Percentiles rank a stretch among this genome's conserved stretches.
These are phyloP conservation scores for Cicer yamashitae DNA, from an alignment of 306 rosid species.

Conservation along the genomic window DNA sequence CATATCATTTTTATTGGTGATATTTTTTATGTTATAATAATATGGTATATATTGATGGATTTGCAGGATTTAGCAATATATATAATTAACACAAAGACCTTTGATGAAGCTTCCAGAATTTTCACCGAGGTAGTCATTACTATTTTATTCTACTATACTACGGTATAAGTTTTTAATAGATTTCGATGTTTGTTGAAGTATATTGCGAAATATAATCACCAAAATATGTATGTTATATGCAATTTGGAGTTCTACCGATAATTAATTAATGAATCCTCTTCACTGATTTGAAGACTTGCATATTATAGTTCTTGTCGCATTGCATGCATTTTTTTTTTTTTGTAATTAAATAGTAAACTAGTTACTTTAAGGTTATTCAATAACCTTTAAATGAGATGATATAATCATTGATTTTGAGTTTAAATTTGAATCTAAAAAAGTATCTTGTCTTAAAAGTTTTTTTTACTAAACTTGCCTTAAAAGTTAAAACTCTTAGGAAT, in stretches of 20 bases:
- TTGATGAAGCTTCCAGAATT: constrained; percentile 71
- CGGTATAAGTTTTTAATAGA: background rate
- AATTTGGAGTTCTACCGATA: background rate
- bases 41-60: background rate
- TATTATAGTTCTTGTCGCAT: background rate
- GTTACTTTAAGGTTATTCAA: too few species aligned
- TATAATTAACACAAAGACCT: constrained; percentile 56
- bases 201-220: background rate
- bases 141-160: background rate
- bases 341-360: too few species aligned
- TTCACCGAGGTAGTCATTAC: constrained; percentile 65
- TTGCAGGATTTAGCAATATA: constrained; percentile 67
- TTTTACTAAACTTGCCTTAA: too few species aligned
- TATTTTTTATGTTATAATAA: too few species aligned
- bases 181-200: too few species aligned
- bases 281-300: background rate
- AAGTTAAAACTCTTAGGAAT: too few species aligned
- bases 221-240: background rate
- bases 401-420: too few species aligned
- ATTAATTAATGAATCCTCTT: background rate
- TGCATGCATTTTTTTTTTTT: background rate
- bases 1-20: background rate
- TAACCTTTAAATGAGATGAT: too few species aligned
- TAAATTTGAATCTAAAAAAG: too few species aligned
- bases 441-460: too few species aligned